phyloP scores from a whole-genome alignment of 2,329 filamentous ascomycete genomes.

The Scedosporium apiospermum region DNA sequence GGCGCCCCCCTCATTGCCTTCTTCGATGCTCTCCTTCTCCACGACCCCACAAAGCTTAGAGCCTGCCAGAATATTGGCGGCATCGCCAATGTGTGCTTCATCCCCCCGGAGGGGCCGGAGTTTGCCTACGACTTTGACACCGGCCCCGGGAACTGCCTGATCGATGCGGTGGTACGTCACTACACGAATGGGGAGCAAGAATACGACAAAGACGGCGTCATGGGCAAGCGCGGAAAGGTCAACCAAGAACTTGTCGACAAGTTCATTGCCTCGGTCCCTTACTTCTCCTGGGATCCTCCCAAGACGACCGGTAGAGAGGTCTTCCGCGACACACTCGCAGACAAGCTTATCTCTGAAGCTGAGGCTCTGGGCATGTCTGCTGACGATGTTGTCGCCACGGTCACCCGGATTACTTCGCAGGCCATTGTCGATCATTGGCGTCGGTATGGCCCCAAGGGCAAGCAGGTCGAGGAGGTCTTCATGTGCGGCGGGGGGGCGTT shows the following conservation, averaged over 20 bases:
- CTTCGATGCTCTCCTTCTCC: constrained; percentile 45
- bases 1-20: constrained; percentile 47
- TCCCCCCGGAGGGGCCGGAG: constrained; percentile 32
- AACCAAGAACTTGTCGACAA: constrained; percentile 41
- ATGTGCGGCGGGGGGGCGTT: constrained; percentile 51
- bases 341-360: constrained; percentile 39
- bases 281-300: constrained; percentile 40
- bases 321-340: constrained; percentile 46
- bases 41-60: constrained; percentile 45
- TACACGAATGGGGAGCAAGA: constrained; percentile 39
- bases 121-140: constrained; percentile 40
- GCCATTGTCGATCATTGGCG: constrained; percentile 41
- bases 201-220: constrained; percentile 41
- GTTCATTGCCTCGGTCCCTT: constrained; percentile 35
- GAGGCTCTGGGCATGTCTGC: constrained; percentile 31
- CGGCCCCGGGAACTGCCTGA: constrained; percentile 46
- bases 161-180: constrained; percentile 45
- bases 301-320: constrained; percentile 52
- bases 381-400: constrained; percentile 46
- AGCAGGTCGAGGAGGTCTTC: constrained; percentile 37
- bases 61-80: constrained; percentile 54
- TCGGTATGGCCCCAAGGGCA: constrained; percentile 33
- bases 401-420: constrained; percentile 50
- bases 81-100: constrained; percentile 52
- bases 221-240: constrained; percentile 37